Percentiles rank a stretch among this genome's conserved stretches.
phyloP scores from a whole-genome alignment of 306 rosid genomes.

The Quercus bicolor region DNA sequence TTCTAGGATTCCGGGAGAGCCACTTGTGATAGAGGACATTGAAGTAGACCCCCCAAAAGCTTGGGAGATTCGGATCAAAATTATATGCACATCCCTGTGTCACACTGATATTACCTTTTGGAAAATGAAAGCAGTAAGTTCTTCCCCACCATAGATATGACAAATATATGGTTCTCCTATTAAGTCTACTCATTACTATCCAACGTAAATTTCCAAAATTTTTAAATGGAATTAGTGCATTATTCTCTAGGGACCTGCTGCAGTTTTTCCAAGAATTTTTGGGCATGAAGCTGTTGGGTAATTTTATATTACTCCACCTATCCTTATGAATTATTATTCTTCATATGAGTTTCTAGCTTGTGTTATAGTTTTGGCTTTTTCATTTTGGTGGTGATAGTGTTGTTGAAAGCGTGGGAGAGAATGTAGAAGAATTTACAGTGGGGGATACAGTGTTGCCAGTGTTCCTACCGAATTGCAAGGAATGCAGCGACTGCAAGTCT shows the following conservation, averaged over 20 bases:
- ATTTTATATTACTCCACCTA: background rate
- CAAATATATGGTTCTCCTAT: too few species aligned
- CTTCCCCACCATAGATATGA: background rate
- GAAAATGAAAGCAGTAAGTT: slow-evolving; percentile 41
- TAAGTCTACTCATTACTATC: too few species aligned
- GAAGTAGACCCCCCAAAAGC: slow-evolving; percentile 58
- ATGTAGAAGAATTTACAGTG: slow-evolving; percentile 47
- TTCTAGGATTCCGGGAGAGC: slow-evolving; percentile 47
- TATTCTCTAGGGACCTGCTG: slow-evolving; percentile 11
- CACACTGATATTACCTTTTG: slow-evolving; percentile 50
- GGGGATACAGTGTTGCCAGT: slow-evolving; percentile 63
- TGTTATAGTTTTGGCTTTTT: background rate
- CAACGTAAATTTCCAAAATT: too few species aligned
- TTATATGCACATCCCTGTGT: slow-evolving; percentile 54
- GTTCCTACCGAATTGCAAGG: slow-evolving; percentile 44
- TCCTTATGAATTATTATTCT: background rate
- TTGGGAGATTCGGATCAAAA: slow-evolving; percentile 57
- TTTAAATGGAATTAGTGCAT: background rate
- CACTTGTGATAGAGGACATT: slow-evolving; percentile 51
- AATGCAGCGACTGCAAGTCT: slow-evolving; percentile 59
- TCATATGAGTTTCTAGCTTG: too few species aligned
- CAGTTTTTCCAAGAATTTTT: slow-evolving; percentile 26
- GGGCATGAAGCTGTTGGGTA: slow-evolving; percentile 83
- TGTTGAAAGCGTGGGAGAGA: slow-evolving; percentile 65
- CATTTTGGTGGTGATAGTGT: slow-evolving; percentile 11